Percentiles rank a stretch among this genome's conserved stretches.
Conservation (phyloP, 345 rosid genomes). For the Cardamine occulta region DNA sequence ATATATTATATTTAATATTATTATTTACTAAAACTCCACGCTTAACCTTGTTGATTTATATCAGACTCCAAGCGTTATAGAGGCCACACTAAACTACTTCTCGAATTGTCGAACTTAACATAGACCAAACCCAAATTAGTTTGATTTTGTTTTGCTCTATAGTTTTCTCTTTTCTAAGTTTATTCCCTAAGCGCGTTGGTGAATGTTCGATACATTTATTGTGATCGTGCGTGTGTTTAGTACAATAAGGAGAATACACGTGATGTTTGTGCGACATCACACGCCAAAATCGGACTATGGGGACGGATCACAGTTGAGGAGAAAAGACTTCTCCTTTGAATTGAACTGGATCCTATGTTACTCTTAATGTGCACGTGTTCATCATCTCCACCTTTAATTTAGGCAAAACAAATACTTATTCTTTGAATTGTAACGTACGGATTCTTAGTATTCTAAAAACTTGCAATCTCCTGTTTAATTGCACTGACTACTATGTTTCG, state of each 20-base stretch:
- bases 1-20: background rate
- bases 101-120: background rate
- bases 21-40: background rate
- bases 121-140: constrained; percentile 4
- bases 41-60: background rate
- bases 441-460: background rate
- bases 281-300: constrained; percentile 42
- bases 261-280: constrained; percentile 41
- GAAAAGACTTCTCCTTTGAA: constrained; percentile 42
- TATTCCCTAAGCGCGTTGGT: constrained; percentile 13
- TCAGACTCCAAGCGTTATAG: background rate
- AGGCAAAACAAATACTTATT: background rate
- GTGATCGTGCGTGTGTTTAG: constrained; percentile 29
- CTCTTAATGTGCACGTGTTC: constrained; percentile 26
- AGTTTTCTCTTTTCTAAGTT: constrained; percentile 12
- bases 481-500: background rate
- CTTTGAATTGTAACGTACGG: background rate
- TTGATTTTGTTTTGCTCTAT: background rate
- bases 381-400: constrained; percentile 15
- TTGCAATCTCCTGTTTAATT: background rate
- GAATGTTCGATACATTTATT: constrained; percentile 21
- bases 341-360: constrained; percentile 43
- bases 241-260: constrained; percentile 32
- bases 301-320: constrained; percentile 38
- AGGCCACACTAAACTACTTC: background rate